Evolutionary conservation across 2,329 filamentous ascomycete genomes (phyloP).

Genomic region (Thelonectria blattea): DNA sequence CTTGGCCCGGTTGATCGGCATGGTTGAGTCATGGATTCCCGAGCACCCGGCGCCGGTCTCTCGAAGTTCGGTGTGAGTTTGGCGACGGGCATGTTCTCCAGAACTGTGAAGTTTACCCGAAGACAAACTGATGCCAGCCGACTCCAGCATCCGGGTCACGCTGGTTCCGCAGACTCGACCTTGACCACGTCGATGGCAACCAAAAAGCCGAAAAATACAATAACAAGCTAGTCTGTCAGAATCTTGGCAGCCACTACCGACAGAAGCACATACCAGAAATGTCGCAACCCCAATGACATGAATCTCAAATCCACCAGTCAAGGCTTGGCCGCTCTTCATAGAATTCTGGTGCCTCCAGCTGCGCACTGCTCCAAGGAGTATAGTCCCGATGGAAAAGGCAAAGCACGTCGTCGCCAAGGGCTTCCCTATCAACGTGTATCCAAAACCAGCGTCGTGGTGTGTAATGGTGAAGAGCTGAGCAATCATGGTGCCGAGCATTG

Average conservation of each 20-base stretch:
- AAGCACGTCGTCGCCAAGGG: constrained; percentile 58
- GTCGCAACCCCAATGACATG: constrained; percentile 30
- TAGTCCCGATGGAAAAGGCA: constrained; percentile 45
- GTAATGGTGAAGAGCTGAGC: constrained; percentile 70
- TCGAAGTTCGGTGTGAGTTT: not conserved
- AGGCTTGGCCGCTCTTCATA: constrained; percentile 40
- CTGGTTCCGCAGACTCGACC: not conserved
- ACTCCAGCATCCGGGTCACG: not conserved
- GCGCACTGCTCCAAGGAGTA: constrained; percentile 40
- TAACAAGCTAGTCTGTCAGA: constrained; percentile 28
- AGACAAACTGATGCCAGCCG: not conserved
- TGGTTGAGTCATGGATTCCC: not conserved
- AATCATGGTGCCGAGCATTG: constrained; percentile 68
- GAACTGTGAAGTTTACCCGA: not conserved
- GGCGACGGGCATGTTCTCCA: not conserved
- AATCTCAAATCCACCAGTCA: constrained; percentile 42
- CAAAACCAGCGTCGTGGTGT: constrained; percentile 51
- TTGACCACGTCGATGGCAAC: constrained; percentile 32
- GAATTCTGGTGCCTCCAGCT: constrained; percentile 42
- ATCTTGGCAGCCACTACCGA: not conserved
- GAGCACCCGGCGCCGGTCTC: not conserved
- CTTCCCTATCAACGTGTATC: constrained; percentile 65
- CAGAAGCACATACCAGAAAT: constrained; percentile 24
- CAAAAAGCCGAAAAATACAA: constrained; percentile 35
- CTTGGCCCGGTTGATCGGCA: not conserved